Conservation (phyloP, 176 grass and related monocot genomes). For the Oryza rufipogon region DNA sequence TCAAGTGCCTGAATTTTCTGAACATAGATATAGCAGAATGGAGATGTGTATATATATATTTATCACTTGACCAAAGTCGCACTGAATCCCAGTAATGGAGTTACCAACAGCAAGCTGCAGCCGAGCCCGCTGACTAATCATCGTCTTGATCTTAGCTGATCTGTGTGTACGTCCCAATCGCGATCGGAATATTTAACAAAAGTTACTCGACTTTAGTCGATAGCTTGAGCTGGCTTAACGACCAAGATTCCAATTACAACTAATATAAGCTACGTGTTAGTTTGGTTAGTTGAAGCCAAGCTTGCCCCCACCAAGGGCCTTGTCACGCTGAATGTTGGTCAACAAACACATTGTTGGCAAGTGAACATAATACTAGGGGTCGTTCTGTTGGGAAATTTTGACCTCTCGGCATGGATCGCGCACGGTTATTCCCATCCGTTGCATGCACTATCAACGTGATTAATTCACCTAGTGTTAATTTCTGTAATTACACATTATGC, state of each 20-base stretch:
- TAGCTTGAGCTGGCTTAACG: neutral
- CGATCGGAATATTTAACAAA: neutral
- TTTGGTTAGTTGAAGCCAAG: neutral
- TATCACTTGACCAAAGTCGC: neutral
- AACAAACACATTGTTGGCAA: neutral
- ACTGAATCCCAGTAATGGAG: neutral
- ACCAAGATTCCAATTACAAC: neutral
- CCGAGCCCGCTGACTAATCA: neutral
- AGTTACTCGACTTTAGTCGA: constrained; percentile 9
- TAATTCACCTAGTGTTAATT: too few relatives aligned
- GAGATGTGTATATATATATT: neutral
- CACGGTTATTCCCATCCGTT: too few relatives aligned
- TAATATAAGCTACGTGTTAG: neutral
- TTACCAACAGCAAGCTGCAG: neutral
- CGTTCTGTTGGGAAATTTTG: too few relatives aligned
- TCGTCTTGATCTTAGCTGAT: neutral
- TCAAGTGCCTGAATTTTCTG: neutral
- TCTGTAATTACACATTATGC: too few relatives aligned
- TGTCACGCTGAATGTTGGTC: neutral
- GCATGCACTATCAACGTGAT: too few relatives aligned
- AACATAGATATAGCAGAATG: neutral
- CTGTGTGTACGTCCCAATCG: neutral
- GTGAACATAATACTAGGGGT: neutral
- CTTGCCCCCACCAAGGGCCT: neutral
- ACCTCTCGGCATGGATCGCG: too few relatives aligned